Evolutionary conservation across 2,329 filamentous ascomycete species (phyloP), one percentile per base, ranked within the genome.

Genomic region (Harringtonia aguacate): DNA sequence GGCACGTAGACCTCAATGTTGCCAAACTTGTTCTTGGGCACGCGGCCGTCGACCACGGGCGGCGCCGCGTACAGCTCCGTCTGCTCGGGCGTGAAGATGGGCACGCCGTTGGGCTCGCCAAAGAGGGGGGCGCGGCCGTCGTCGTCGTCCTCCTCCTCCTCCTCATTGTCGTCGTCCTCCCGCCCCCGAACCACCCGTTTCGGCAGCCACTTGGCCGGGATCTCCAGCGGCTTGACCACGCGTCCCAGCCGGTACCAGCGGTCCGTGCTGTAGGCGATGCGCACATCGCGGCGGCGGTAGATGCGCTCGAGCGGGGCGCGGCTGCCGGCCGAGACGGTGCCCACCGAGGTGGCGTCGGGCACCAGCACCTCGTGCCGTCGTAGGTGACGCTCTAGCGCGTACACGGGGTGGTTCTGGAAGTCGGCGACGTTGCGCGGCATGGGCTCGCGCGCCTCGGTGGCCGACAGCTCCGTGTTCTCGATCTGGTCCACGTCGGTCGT

Each of bases 1-100:
- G 86, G 81, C 12, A 95, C 88, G 58, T 90, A 97, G 33, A 94
- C 75, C 56, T 97, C 92, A 47, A 97, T 81, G 56, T 98, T 98
- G 12, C 88, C 88, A 60, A 87, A 98, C 17, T 83, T 81, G 58
- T 98, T 98, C 63, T 86, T 90, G 0, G 92, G 90, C 2, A 97
- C 74, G 13, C 71, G 69, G 1, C 88, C 89, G 41, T 79, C 65
- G 4, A 84, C 68, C 2, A 97, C 81, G 0, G 87, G 81, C 1
- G 86, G 84, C 1, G 90, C 77, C 13, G 75, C 63, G 60, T 94
- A 97, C 0, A 81, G 48, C 14, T 83, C 75, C 0, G 90, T 86
- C 56, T 87, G 79, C 9, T 77, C 72, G 17, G 69, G 58, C 0
- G 69, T 77, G 55, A 76, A 84, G 2, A 82, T 61, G 2, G 79